Evolutionary conservation across 2,329 filamentous ascomycete species (phyloP).

Genomic region (Talaromyces funiculosus): DNA sequence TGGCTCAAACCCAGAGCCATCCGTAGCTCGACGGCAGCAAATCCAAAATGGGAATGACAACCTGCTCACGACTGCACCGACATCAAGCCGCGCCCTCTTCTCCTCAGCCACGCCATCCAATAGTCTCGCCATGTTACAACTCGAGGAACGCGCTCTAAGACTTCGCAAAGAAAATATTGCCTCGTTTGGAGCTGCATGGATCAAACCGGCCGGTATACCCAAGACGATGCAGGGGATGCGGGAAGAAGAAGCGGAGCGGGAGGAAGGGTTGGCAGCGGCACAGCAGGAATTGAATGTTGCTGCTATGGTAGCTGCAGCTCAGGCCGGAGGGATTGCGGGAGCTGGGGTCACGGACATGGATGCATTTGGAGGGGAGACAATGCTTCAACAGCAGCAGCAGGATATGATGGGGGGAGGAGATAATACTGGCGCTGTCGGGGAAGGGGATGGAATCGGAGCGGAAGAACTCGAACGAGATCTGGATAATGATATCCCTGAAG

Average conservation of each 20-base stretch:
- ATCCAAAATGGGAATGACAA: background rate
- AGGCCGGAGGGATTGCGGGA: background rate
- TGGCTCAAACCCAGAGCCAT: constrained; percentile 1
- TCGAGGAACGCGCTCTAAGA: constrained; percentile 72
- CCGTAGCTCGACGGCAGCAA: constrained; percentile 21
- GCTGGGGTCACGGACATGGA: constrained; percentile 50
- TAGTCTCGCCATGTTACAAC: constrained; percentile 61
- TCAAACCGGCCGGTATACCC: constrained; percentile 76
- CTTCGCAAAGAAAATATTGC: constrained; percentile 74
- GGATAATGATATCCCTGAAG: constrained; percentile 44
- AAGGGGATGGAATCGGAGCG: constrained; percentile 45
- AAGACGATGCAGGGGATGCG: constrained; percentile 88
- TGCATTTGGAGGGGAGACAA: constrained; percentile 57
- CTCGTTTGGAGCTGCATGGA: constrained; percentile 84
- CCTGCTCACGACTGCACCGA: background rate
- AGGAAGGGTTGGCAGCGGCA: constrained; percentile 73
- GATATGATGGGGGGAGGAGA: constrained; percentile 21
- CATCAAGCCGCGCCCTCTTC: constrained; percentile 28
- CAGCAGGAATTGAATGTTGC: constrained; percentile 67
- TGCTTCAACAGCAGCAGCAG: constrained; percentile 4
- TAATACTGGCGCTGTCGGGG: constrained; percentile 41
- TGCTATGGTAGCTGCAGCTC: constrained; percentile 52
- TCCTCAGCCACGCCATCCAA: constrained; percentile 51
- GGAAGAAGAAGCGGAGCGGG: constrained; percentile 81
- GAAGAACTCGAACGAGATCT: constrained; percentile 39